Evolutionary conservation across 75 land plant species (phyloP), one percentile per base, ranked within the genome.

Genomic region (Pinus taeda): DNA sequence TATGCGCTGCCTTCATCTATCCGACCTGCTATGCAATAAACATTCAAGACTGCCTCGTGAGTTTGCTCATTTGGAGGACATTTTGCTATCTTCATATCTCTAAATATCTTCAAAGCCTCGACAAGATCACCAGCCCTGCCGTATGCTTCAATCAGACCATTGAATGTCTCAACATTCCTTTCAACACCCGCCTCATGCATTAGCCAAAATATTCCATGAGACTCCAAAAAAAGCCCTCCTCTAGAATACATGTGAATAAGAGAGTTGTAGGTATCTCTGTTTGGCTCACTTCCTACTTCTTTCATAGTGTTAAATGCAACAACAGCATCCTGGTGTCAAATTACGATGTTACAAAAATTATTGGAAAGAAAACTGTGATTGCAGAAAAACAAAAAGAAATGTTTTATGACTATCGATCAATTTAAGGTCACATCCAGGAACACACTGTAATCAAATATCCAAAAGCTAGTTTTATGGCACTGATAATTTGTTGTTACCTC

Each of bases 91-190:
- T 85, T 88, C 98, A 95, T 89, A 72, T 97, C 94, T 59, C 82
- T 78, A 73, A 82, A 88, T 22, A 88, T 78, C 65, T 88, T 85
- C 11, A 93, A 26, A 4, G 98, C 98, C 49, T 93, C 90, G 37
- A 91, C 92, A 77, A 82, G 88, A 29, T 88, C 88, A 6, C 99
- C 99, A 45, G 86, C 90, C 70, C 87, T 90, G 37, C 90, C 81
- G 75, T 75, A 95, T 37, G 88, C 92, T 71, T 95, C 99, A 78
- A 97, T 95, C n/a, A 93, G 20, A 55, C 94, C 93, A 84, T 91
- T 97, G 73, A 83, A 91, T 26, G 96, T 80, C 45, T 88, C 80
- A 9, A 71, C 78, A 75, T 87, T 82, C 53, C 81, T 60, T 22
- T 85, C 73, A 82, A 91, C 30, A 18, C 91, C 93, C 21, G 81